Percentiles rank a stretch among this genome's conserved stretches.
phyloP scores from a whole-genome alignment of 1,284 basidiomycete genomes.

The Pyrrhoderma lamaoense region DNA sequence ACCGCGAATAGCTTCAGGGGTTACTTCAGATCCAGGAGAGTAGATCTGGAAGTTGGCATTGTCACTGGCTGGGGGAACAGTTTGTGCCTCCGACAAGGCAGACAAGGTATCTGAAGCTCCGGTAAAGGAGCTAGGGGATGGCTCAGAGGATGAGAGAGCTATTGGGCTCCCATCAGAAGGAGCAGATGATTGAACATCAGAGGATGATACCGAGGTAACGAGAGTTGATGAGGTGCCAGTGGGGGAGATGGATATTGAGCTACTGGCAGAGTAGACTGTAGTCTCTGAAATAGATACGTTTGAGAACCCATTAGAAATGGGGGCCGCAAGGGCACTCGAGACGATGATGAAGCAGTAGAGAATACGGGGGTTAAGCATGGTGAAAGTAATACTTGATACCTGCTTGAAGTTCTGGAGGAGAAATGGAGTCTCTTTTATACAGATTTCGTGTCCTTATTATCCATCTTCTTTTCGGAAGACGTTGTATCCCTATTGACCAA shows the following conservation, averaged over 20 bases:
- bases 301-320: no score
- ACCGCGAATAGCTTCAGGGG: slow-evolving; percentile 32
- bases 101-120: slow-evolving; percentile 2
- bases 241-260: neutral
- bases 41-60: slow-evolving; percentile 45
- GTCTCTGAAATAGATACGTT: no score
- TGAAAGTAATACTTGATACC: no score
- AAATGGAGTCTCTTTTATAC: no score
- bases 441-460: no score
- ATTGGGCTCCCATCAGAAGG: neutral
- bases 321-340: slow-evolving; percentile 5
- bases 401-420: no score
- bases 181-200: no score
- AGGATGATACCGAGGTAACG: no score
- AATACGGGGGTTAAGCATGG: slow-evolving; percentile 7
- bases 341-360: slow-evolving; percentile 2
- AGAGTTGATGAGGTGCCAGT: no score
- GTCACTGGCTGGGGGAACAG: slow-evolving; percentile 41
- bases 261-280: neutral
- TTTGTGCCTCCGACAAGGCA: slow-evolving; percentile 23
- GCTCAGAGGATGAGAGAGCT: neutral
- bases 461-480: no score
- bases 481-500: no score
- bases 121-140: neutral
- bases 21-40: slow-evolving; percentile 26